Base-by-base conservation (phyloP, 352 stramenopile genomes). In the Pythium guiyangense region DNA sequence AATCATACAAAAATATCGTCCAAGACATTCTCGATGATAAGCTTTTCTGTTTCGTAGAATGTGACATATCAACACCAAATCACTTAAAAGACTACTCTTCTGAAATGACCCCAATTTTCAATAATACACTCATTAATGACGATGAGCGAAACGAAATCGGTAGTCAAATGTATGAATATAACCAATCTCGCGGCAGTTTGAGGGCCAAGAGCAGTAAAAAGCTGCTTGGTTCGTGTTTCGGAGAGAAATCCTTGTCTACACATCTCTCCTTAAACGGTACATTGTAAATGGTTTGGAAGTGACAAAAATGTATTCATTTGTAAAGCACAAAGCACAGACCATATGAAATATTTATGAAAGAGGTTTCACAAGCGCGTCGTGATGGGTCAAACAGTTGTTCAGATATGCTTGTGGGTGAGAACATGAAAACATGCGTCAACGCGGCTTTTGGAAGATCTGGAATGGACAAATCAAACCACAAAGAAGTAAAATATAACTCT, bases 101-200 rank as follows among this genome's bases (percentile, higher is more conserved):
- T 49, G 70, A 78, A 31, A 74, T 74, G 63, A 65, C 54, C 3
- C 60, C 66, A 12, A 73, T 74, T 15, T 78, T 74, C 29, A 78
- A 78, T 15, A 74, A 74, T 17, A 54, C 43, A 4, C 22, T 57
- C 17, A 70, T 74, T 42, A 58, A 72, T 42, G 49, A 44, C n/a
- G 45, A 14, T 25, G 46, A 62, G 49, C 20, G 52, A 14, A 18
- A 47, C 14, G 11, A 71, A 1, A 64, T 78, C 49, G 66, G 66
- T 22, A 27, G 64, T 0, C 59, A 69, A 49, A 78, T 78, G 66
- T 66, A 45, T 54, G 56, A 69, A 0, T 57, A 67, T 47, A 71
- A 70, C 20, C 6, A 42, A 26, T n/a, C n/a, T n/a, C n/a, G n/a
- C n/a, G n/a, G n/a, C n/a, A n/a, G n/a, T n/a, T n/a, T n/a, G n/a